A percentile compares a stretch with the other conserved stretches of the same genome.
phyloP scores from a whole-genome alignment of 768 basidiomycete genomes.

The Trametes sanguinea region DNA sequence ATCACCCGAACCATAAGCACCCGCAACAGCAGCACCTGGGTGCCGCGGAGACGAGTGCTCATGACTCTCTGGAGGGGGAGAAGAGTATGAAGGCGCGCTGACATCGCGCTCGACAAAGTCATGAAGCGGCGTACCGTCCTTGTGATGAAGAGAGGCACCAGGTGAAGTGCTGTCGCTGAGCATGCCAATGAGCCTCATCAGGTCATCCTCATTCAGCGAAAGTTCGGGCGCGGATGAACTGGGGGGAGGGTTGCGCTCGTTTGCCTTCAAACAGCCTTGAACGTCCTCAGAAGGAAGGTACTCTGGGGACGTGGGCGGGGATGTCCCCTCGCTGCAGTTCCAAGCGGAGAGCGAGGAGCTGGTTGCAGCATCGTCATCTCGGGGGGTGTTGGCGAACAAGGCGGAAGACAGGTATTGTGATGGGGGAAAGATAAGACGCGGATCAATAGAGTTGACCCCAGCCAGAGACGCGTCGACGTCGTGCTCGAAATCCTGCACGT shows the following conservation, averaged over 20 bases:
- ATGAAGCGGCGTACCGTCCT: background rate
- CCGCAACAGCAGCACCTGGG: slow-evolving; percentile 3
- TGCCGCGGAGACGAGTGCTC: slow-evolving; percentile 4
- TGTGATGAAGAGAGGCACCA: background rate
- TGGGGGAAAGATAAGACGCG: background rate
- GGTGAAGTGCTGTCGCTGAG: background rate
- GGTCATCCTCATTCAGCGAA: background rate
- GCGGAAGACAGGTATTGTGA: background rate
- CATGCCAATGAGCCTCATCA: background rate
- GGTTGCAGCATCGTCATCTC: background rate
- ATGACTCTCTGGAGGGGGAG: background rate
- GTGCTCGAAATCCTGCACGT: background rate
- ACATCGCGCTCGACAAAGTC: background rate
- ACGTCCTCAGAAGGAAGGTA: background rate
- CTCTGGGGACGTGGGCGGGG: background rate
- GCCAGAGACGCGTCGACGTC: background rate
- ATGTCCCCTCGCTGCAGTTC: background rate
- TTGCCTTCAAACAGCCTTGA: background rate
- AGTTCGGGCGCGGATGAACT: no score
- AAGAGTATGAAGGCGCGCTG: background rate
- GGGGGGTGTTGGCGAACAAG: background rate
- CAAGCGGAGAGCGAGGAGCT: background rate
- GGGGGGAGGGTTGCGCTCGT: no score
- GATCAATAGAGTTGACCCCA: background rate
- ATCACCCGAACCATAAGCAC: slow-evolving; percentile 1